Evolutionary conservation across 306 rosid genomes (phyloP).

Genomic region (Fagus crenata): DNA sequence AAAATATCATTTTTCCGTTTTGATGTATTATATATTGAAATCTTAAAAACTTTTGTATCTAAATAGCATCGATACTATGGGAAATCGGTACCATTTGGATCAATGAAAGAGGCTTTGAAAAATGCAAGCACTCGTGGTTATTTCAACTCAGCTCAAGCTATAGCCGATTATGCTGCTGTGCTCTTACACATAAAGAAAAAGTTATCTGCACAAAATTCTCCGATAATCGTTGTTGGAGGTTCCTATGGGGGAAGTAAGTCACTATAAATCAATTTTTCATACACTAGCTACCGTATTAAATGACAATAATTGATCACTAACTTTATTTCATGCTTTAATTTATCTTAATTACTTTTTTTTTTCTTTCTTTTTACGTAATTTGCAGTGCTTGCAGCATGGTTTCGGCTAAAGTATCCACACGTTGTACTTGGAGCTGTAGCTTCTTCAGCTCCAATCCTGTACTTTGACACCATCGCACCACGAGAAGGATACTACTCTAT

Average conservation of each 20-base stretch:
- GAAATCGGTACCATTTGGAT: conserved; percentile 52
- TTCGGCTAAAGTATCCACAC: conserved; percentile 62
- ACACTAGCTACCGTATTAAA: not conserved
- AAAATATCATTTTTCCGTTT: too few species aligned
- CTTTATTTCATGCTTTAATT: not conserved
- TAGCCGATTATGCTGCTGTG: conserved; percentile 62
- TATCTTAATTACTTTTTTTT: not conserved
- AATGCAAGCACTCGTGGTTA: conserved; percentile 42
- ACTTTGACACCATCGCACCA: conserved; percentile 45
- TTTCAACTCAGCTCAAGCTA: conserved; percentile 56
- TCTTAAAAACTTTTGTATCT: not conserved
- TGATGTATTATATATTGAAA: not conserved
- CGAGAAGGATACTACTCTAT: conserved; percentile 42
- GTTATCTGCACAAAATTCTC: conserved; percentile 39
- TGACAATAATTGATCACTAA: not conserved
- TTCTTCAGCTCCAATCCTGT: conserved; percentile 64
- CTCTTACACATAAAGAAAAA: conserved; percentile 42
- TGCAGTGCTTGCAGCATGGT: conserved; percentile 67
- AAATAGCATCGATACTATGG: conserved; percentile 48
- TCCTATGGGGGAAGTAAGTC: conserved; percentile 66
- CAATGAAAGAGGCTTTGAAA: conserved; percentile 34
- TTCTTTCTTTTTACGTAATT: not conserved
- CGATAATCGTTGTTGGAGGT: conserved; percentile 54
- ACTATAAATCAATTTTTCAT: conserved; percentile 1
- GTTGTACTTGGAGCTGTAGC: conserved; percentile 59